Base-by-base conservation (phyloP, 306 rosid species). In the Acacia crassicarpa region DNA sequence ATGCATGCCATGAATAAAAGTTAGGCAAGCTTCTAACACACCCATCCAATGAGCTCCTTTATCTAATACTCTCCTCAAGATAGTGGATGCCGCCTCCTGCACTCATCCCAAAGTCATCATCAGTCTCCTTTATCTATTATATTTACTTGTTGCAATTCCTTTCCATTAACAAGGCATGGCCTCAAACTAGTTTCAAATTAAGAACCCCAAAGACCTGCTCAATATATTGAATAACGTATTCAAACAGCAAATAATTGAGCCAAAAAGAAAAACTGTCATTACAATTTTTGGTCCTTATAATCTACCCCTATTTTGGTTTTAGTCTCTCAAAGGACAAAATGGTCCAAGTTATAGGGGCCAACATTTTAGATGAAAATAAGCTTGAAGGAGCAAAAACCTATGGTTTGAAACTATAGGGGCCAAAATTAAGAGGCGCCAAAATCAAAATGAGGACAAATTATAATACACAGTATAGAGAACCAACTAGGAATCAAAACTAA, bases 61-160 rank as follows among this genome's bases (percentile, higher is more conserved):
- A 84, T 70, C 86, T 70, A 85, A 80, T 89, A 65, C 33, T 41
- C 67, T 72, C 82, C 82, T 93, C 94, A 90, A 76, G 91, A 85
- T 49, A 92, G 85, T 2, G 98, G 97, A 83, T 94, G 97, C 80
- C 97, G 89, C 81, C 98, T 94, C 97, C 97, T 92, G 94, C 89
- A 89, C 76, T 76, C 78, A 78, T 33, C 25, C 23, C 67, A 71
- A 25, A 77, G 66, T 69, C 41, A 70, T 69, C 33, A 70, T 25
- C 49, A 67, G 23, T 87, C 78, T 30, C 32, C 32, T 30, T 30
- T 2, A 30, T 30, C 54, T 80, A 61, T 13, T 30, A 49, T 45
- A 58, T 58, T 20, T 14, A 17, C 58, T 51, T 54, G 25, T 54
- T 58, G 23, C 23, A 8, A n/a, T 58, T 58, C 65, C 15, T 58